phyloP scores from a whole-genome alignment of 495 filamentous ascomycete genomes.

The Penicillium odoratum region DNA sequence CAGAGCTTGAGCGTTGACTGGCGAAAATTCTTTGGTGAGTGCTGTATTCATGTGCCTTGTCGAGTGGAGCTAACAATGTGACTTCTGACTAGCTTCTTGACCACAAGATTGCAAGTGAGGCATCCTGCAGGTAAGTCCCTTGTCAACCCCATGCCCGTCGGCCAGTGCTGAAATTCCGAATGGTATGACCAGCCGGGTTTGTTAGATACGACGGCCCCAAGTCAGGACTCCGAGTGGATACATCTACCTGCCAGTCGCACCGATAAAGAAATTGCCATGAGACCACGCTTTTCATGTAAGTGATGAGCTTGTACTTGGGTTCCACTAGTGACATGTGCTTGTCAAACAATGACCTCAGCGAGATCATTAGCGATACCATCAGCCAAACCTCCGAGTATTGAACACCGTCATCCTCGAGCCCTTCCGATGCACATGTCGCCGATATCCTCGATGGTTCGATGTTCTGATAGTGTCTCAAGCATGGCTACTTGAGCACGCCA shows the following conservation, averaged over 20 bases:
- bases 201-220: background rate
- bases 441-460: background rate
- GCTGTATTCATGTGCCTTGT: slow-evolving; percentile 1
- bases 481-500: background rate
- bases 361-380: background rate
- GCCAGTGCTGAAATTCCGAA: slow-evolving; percentile 1
- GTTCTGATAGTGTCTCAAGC: slow-evolving; percentile 2
- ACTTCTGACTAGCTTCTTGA: slow-evolving; percentile 4
- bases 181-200: slow-evolving; percentile 1
- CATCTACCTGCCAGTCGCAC: background rate
- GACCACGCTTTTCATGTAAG: background rate
- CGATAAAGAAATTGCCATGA: background rate
- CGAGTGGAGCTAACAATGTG: slow-evolving; percentile 1
- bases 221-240: slow-evolving; percentile 2
- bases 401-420: background rate
- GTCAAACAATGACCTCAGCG: background rate
- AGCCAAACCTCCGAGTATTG: background rate
- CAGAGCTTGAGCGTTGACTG: background rate
- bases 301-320: background rate
- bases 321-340: background rate
- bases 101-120: background rate
- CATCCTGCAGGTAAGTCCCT: background rate
- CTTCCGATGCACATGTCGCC: background rate
- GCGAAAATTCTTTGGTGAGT: background rate
- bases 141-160: background rate